phyloP scores from a whole-genome alignment of 371 early-diverging fungal genomes.

The Haplosporangium sp. region DNA sequence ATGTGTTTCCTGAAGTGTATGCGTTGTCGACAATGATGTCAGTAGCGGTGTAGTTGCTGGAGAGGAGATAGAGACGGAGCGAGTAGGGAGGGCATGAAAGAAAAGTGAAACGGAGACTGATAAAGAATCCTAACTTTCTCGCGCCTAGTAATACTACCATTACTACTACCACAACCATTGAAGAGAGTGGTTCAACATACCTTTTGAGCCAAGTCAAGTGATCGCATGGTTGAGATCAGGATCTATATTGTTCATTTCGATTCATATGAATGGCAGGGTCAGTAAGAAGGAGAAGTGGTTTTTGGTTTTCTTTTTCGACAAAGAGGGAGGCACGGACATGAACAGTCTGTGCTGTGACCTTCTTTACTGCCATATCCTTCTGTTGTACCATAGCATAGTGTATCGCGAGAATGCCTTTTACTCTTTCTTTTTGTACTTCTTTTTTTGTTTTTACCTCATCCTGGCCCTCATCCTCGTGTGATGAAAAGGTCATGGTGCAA shows the following conservation, averaged over 20 bases:
- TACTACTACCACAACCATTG: not conserved
- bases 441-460: constrained; percentile 25
- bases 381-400: no score
- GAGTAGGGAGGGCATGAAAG: no score
- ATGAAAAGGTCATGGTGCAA: constrained; percentile 23
- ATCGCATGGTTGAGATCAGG: constrained; percentile 52
- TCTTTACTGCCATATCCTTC: no score
- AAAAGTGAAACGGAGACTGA: no score
- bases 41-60: no score
- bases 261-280: no score
- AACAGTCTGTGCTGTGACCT: no score
- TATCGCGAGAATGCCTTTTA: not conserved
- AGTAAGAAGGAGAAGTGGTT: not conserved
- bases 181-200: constrained; percentile 5
- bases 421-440: not conserved
- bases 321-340: no score
- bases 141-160: not conserved
- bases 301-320: not conserved
- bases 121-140: no score
- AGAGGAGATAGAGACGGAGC: no score
- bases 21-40: no score
- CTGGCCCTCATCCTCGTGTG: constrained; percentile 35
- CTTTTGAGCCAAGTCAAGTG: constrained; percentile 45
- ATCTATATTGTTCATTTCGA: constrained; percentile 15
- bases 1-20: no score